Evolutionary conservation across 495 filamentous ascomycete genomes (phyloP).

Genomic region (Saxophila tyrrhenica): DNA sequence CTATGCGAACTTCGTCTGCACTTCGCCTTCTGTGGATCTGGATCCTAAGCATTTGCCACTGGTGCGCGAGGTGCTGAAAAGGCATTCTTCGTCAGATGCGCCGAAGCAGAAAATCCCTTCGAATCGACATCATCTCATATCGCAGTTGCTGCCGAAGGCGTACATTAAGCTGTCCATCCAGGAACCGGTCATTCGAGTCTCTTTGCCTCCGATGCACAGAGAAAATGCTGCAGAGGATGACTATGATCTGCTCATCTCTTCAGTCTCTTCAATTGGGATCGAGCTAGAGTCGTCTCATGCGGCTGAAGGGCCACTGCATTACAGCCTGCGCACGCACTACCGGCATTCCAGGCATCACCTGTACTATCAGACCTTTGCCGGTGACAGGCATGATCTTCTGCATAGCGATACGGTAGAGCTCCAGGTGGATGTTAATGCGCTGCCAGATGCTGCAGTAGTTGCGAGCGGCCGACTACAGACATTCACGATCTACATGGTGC

Average conservation of each 20-base stretch:
- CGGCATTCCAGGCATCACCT: slow-evolving; percentile 78
- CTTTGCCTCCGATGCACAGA: slow-evolving; percentile 63
- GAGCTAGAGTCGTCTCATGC: slow-evolving; percentile 94
- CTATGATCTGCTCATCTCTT: slow-evolving; percentile 88
- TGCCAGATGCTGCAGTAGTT: slow-evolving; percentile 73
- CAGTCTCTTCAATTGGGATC: slow-evolving; percentile 80
- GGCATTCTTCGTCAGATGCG: slow-evolving; percentile 22
- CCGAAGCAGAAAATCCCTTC: not conserved
- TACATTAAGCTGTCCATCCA: slow-evolving; percentile 92
- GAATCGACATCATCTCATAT: slow-evolving; percentile 56
- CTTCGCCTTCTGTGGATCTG: slow-evolving; percentile 90
- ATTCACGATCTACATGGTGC: slow-evolving; percentile 78
- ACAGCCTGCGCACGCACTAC: slow-evolving; percentile 69
- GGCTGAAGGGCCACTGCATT: slow-evolving; percentile 69
- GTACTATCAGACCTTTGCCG: slow-evolving; percentile 84
- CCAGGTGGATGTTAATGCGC: slow-evolving; percentile 70
- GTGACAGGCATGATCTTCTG: slow-evolving; percentile 72
- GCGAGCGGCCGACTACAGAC: slow-evolving; percentile 72
- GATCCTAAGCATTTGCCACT: slow-evolving; percentile 87
- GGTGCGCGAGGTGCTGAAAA: slow-evolving; percentile 60
- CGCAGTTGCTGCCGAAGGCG: slow-evolving; percentile 86
- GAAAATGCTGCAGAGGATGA: slow-evolving; percentile 47
- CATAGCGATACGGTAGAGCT: slow-evolving; percentile 78
- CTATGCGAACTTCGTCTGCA: slow-evolving; percentile 90
- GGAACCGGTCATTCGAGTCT: slow-evolving; percentile 83